Evolutionary conservation across 2,329 filamentous ascomycete species (phyloP).

Genomic region (Trichoderma oligosporum): DNA sequence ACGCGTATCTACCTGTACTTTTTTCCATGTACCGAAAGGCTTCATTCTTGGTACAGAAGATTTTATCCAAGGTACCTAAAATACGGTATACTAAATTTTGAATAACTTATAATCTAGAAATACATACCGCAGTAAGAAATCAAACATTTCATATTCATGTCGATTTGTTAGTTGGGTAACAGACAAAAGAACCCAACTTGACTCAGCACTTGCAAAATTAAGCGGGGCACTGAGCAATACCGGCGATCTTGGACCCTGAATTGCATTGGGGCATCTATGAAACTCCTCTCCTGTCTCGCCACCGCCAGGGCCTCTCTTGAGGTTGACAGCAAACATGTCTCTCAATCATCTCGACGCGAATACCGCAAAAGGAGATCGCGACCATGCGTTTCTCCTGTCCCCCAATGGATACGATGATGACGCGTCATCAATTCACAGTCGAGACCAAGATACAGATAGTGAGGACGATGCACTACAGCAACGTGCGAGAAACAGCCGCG

Average conservation of each 20-base stretch:
- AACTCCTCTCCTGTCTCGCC: background rate
- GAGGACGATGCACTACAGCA: constrained; percentile 68
- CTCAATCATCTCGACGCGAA: constrained; percentile 25
- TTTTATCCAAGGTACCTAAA: too few relatives aligned
- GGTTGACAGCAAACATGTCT: constrained; percentile 22
- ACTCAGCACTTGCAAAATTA: background rate
- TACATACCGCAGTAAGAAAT: too few relatives aligned
- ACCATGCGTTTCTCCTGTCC: constrained; percentile 53
- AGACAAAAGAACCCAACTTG: too few relatives aligned
- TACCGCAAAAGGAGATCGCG: constrained; percentile 25
- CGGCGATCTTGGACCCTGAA: constrained; percentile 15
- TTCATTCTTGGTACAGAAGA: too few relatives aligned
- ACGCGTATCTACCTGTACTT: too few relatives aligned
- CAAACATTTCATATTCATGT: too few relatives aligned
- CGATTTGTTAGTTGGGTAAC: background rate
- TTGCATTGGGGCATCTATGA: background rate
- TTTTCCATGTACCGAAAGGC: too few relatives aligned
- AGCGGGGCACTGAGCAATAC: constrained; percentile 15
- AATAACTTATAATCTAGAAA: too few relatives aligned
- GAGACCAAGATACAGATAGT: constrained; percentile 71
- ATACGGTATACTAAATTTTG: too few relatives aligned
- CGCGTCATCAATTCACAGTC: constrained; percentile 61
- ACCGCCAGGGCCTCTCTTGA: constrained; percentile 9
- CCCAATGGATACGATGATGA: constrained; percentile 65
- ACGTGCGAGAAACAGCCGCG: constrained; percentile 63